phyloP scores from a whole-genome alignment of 176 grass and related monocot species.

The Cenchrus americanus region DNA sequence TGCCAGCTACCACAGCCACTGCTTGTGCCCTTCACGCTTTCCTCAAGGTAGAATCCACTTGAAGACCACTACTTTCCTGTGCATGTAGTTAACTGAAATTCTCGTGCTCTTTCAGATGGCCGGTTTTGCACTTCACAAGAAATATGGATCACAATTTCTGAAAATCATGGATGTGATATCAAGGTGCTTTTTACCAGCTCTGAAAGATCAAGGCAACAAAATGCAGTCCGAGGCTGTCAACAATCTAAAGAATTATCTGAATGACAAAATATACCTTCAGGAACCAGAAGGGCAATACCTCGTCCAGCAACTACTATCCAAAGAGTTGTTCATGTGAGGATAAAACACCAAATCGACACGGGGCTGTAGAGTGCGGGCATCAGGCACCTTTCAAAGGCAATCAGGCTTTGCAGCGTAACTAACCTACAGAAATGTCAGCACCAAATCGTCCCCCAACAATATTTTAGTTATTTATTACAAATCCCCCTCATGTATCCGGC shows the following conservation, averaged over 20 bases:
- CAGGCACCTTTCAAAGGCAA: not conserved
- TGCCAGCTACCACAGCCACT: constrained; percentile 71
- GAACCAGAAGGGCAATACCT: constrained; percentile 83
- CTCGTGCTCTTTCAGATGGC: constrained; percentile 57
- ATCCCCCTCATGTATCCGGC: not conserved
- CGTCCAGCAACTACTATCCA: constrained; percentile 52
- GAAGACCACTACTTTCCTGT: not conserved
- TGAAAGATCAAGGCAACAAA: constrained; percentile 64
- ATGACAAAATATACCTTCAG: constrained; percentile 59
- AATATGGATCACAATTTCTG: constrained; percentile 75
- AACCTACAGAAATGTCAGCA: not conserved
- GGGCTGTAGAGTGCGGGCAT: not conserved
- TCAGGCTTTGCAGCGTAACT: not conserved
- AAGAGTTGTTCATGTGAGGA: constrained; percentile 48
- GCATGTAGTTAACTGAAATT: constrained; percentile 15
- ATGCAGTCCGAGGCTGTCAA: constrained; percentile 49
- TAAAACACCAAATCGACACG: constrained; percentile 18
- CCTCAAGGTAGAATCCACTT: constrained; percentile 57
- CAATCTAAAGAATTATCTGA: constrained; percentile 74
- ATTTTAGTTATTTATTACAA: not conserved
- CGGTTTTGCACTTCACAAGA: constrained; percentile 72
- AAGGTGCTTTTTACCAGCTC: constrained; percentile 60
- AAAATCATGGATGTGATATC: constrained; percentile 75
- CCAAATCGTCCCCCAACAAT: not conserved
- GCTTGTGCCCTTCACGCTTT: constrained; percentile 83